phyloP scores from a whole-genome alignment of 2,329 filamentous ascomycete genomes.

The Cordyceps tenuipes region DNA sequence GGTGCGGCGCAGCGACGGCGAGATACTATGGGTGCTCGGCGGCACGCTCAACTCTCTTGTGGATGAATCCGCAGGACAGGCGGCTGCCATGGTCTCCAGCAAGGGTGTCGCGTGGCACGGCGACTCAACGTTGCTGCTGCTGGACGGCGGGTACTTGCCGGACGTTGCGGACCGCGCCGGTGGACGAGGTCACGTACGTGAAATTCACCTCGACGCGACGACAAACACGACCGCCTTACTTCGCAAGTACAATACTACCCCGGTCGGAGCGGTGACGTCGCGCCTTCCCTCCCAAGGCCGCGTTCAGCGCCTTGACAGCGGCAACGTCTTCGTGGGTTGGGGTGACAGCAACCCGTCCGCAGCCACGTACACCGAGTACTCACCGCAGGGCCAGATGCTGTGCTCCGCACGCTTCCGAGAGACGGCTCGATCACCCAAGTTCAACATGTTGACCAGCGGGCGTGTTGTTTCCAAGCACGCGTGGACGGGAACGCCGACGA shows the following conservation, averaged over 20 bases:
- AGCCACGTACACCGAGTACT: constrained; percentile 36
- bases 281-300: constrained; percentile 36
- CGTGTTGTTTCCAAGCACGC: constrained; percentile 42
- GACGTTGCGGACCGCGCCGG: background rate
- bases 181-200: constrained; percentile 30
- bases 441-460: constrained; percentile 16
- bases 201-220: constrained; percentile 35
- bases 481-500: constrained; percentile 37
- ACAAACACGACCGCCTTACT: constrained; percentile 35
- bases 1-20: constrained; percentile 26
- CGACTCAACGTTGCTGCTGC: constrained; percentile 40
- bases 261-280: constrained; percentile 33
- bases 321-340: constrained; percentile 48
- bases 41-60: constrained; percentile 37
- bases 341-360: constrained; percentile 28
- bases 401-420: constrained; percentile 33
- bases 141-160: constrained; percentile 24
- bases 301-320: constrained; percentile 42
- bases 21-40: constrained; percentile 41
- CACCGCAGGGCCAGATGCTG: constrained; percentile 35
- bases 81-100: constrained; percentile 39
- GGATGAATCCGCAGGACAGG: constrained; percentile 51
- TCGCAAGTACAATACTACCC: constrained; percentile 38
- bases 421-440: background rate
- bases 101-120: constrained; percentile 26